phyloP scores from a whole-genome alignment of 805 yeast genomes.

The Kluyveromyces nonfermentans region DNA sequence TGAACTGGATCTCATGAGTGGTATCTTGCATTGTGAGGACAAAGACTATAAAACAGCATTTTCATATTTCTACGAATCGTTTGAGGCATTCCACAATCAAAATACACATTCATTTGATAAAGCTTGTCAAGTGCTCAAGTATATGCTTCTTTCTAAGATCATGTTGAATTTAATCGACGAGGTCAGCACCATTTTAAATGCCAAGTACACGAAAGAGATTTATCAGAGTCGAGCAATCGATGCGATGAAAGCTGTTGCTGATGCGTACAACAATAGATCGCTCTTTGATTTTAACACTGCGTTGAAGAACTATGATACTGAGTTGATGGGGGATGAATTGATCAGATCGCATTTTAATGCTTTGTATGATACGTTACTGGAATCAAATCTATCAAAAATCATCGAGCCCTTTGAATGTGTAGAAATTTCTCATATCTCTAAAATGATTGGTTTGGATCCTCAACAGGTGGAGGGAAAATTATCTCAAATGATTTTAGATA shows the following conservation, averaged over 20 bases:
- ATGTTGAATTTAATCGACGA: slow-evolving; percentile 87
- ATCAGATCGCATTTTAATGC: slow-evolving; percentile 89
- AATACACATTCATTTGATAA: slow-evolving; percentile 46
- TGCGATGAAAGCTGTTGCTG: slow-evolving; percentile 90
- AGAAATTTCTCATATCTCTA: slow-evolving; percentile 83
- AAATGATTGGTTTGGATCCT: slow-evolving; percentile 76
- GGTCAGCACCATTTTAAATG: slow-evolving; percentile 64
- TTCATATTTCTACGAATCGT: slow-evolving; percentile 90
- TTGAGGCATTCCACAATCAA: slow-evolving; percentile 69
- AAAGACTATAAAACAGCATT: slow-evolving; percentile 93
- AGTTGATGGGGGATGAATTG: slow-evolving; percentile 76
- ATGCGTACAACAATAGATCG: slow-evolving; percentile 83
- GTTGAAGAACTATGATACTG: slow-evolving; percentile 56
- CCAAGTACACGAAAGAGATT: slow-evolving; percentile 58
- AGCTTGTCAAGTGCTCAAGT: slow-evolving; percentile 74
- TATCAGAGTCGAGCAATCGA: slow-evolving; percentile 81
- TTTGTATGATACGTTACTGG: slow-evolving; percentile 83
- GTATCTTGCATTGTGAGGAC: slow-evolving; percentile 92
- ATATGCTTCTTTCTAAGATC: slow-evolving; percentile 86
- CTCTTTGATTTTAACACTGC: slow-evolving; percentile 86
- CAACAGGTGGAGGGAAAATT: slow-evolving; percentile 90
- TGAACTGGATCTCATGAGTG: slow-evolving; percentile 89
- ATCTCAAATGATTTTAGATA: slow-evolving; percentile 93
- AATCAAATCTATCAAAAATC: slow-evolving; percentile 86
- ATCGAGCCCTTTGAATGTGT: slow-evolving; percentile 95